Evolutionary conservation across 2,329 filamentous ascomycete genomes (phyloP), one percentile per base, ranked within the genome.

Genomic region (Remersonia thermophila): DNA sequence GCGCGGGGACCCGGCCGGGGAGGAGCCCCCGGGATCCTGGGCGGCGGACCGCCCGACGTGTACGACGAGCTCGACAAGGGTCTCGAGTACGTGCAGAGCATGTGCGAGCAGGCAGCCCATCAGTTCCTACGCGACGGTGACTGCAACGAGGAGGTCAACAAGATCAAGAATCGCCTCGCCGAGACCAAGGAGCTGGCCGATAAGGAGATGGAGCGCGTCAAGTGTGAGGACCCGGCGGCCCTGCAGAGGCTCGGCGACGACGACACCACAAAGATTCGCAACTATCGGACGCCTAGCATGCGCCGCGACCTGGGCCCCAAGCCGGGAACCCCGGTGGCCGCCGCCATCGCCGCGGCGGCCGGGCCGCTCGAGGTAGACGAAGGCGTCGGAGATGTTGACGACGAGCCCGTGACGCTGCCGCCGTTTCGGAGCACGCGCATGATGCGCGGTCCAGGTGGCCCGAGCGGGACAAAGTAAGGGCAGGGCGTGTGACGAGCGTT

Each of bases 51-150:
- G 30, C 43, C 47, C 1, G 72, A 75, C 43, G 63, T 74, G 1
- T 85, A 80, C 51, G 83, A 93, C 45, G 67, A 73, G 30, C 67
- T 86, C 1, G 86, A 94, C 53, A 82, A 80, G 53, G 72, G 74
- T 1, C 65, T 95, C 17, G 86, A 94, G 53, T 73, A 74, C 44
- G 81, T 84, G 4, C 85, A 94, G 55, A 71, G 70, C 38, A 73
- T 86, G 49, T 93, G 83, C 54, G 87, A 95, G 60, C 77, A 78
- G 36, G 87, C 82, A 3, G 87, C 87, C 0, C 86, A 93, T 52
- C 83, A 93, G 51, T 85, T 91, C 42, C 66, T 95, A n/a, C 76
- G 87, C 16, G 81, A 86, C 36, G 87, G 86, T 9, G 80, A 91
- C 51, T 94, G 87, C 57, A 70, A 66, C n/a, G 70, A 74, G 13